Evolutionary conservation across 495 filamentous ascomycete species (phyloP).

Genomic region (Aspergillus mulundensis): DNA sequence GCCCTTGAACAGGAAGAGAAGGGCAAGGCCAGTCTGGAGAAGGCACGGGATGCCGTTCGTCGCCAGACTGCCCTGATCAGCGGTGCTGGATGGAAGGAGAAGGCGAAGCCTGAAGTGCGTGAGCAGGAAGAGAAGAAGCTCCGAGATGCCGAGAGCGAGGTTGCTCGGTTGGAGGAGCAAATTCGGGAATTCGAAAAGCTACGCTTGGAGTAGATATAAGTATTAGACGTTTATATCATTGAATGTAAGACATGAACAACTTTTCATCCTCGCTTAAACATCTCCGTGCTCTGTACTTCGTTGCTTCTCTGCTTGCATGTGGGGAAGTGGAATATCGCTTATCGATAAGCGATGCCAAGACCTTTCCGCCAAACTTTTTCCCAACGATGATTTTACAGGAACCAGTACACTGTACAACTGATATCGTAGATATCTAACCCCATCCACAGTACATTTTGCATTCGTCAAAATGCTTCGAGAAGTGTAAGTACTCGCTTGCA

Average conservation of each 20-base stretch:
- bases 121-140: conserved; percentile 57
- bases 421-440: neutral
- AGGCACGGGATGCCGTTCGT: conserved; percentile 32
- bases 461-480: conserved; percentile 27
- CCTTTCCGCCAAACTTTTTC: conserved; percentile 26
- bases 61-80: conserved; percentile 33
- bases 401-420: conserved; percentile 5
- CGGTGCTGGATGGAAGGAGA: conserved; percentile 39
- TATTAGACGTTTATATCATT: conserved; percentile 3
- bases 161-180: conserved; percentile 51
- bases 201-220: conserved; percentile 36
- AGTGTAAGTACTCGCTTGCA: conserved; percentile 27
- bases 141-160: conserved; percentile 54
- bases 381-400: conserved; percentile 6
- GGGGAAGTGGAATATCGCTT: conserved; percentile 14
- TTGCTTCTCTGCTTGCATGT: neutral
- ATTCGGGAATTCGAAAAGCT: conserved; percentile 48
- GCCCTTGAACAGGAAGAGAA: conserved; percentile 62
- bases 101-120: conserved; percentile 51
- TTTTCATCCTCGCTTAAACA: neutral
- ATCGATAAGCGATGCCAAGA: conserved; percentile 29
- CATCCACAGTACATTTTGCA: neutral
- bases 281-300: neutral
- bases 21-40: conserved; percentile 51
- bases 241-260: neutral